Base-by-base conservation (phyloP, 2,329 filamentous ascomycete genomes). In the Alternaria postmessia region DNA sequence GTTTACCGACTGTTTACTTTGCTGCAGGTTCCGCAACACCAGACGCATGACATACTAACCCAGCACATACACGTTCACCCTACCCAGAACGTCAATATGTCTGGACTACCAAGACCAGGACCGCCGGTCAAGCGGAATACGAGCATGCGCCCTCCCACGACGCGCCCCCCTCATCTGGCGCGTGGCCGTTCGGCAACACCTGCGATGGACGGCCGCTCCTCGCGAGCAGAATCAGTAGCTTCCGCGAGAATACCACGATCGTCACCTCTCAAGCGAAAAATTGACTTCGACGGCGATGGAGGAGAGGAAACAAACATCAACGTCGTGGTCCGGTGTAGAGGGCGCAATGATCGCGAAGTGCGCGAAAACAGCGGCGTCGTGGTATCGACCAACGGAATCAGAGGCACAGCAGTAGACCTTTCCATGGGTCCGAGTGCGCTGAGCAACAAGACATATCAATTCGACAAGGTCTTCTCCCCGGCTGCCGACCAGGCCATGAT, bases 391-490 rank as follows among this genome's bases (percentile, higher is more conserved):
- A 91, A 95, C 69, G 93, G 92, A n/a, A 89, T 93, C 62, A 94
- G 92, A 79, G 93, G 94, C 44, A 93, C 91, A 73, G 87, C 85
- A 39, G 88, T 99, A 26, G 91, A 96, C 67, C 80, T 99, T 48
- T 94, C 90, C 4, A 97, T 98, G 92, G 95, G 94, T 1, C 90
- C 94, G 0, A 96, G 90, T 78, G 91, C 95, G 34, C 81, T 98
- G 58, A 96, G 90, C 83, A 97, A 99, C 81, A 98, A 98, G 81
- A 91, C 92, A 0, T 99, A 99, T 77, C 89, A 91, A 66, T 99
- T 99, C 76, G 95, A 99, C 80, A 95, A 94, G 75, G 95, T 98
- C 66, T 99, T 97, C 74, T 97, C 95, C 1, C 91, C 91, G 1
- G 95, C 94, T 0, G 94, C 95, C 1, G 95, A 98, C 73, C 95